Evolutionary conservation across 192 early-diverging fungal species (phyloP).

Genomic region (Backusella morwellensis): DNA sequence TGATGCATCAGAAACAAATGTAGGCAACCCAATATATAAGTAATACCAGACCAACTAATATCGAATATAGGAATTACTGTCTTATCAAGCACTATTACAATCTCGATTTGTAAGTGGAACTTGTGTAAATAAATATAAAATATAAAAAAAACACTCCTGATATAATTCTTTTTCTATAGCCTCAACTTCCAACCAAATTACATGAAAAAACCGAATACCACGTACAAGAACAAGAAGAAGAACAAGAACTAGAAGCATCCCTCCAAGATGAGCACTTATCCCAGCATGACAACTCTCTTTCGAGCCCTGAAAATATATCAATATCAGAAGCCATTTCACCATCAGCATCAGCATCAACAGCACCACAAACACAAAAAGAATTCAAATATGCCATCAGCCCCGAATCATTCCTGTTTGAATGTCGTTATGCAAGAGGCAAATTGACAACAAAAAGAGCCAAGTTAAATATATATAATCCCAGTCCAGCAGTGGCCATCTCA

Average conservation of each 20-base stretch:
- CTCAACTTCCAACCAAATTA: not conserved
- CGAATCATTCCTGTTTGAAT: not conserved
- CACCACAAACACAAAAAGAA: not conserved
- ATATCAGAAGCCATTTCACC: not conserved
- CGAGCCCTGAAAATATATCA: not conserved
- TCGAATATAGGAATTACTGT: not conserved
- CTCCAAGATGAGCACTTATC: not conserved
- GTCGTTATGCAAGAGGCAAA: not conserved
- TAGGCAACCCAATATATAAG: not conserved
- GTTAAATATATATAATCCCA: constrained; percentile 1
- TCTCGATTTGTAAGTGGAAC: not conserved
- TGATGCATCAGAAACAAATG: not conserved
- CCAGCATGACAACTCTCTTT: not conserved
- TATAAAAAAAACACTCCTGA: too few species aligned
- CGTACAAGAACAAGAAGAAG: not conserved
- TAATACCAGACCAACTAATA: not conserved
- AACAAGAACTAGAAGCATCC: not conserved
- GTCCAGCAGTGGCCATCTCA: not conserved
- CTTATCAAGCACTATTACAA: not conserved
- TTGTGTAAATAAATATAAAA: too few species aligned
- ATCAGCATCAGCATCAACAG: not conserved
- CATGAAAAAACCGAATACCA: not conserved
- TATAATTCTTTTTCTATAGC: not conserved
- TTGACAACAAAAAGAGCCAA: not conserved
- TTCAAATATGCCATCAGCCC: not conserved